Base-by-base conservation (phyloP, 805 yeast genomes). In the Cyberlindnera sargentensis region DNA sequence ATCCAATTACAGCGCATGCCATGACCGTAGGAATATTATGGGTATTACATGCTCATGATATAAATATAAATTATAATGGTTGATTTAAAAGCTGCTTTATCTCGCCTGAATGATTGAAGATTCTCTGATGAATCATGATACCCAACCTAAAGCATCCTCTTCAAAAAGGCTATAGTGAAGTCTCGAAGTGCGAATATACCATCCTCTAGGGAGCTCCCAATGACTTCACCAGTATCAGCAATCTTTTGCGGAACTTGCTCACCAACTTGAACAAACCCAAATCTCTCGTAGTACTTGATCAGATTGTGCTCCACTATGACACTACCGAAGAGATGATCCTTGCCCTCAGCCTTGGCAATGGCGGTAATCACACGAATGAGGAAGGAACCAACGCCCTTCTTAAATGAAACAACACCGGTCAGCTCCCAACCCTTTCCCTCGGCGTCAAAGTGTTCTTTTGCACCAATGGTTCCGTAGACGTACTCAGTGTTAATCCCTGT, bases 221-320 rank as follows among this genome's bases (percentile, higher is more conserved):
- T 27, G 3, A 54, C 55, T 2, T 31, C 27, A 3, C 60, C 60
- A 2, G 43, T 47, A 20, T 43, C 49, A 35, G 53, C 52, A 8
- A 56, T 39, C 9, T 31, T 30, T 26, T 50, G 51, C 5, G 43
- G 11, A 1, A 29, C 24, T 27, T 36, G 45, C 15, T 47, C 47
- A 1, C 45, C 36, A 37, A 38, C 38, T 35, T 54, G 57, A 1
- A 28, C 40, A 33, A 47, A 56, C 7, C 60, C 60, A 39, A 41
- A 51, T 23, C 41, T 41, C 1, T 20, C 20, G 35, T 56, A 56
- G 29, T 44, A 54, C 4, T 36, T 34, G 2, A 33, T 42, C 7
- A 56, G 39, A 0, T 46, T 44, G 34, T 56, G 60, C 31, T 55
- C 58, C 32, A 25, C 38, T n/a, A 56, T 53, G 3, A 53, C 47